A percentile compares a stretch with the other conserved stretches of the same genome.
These are phyloP conservation scores for Psilocybe azurescens DNA, from an alignment of 768 basidiomycete species.

Conservation along the genomic window DNA sequence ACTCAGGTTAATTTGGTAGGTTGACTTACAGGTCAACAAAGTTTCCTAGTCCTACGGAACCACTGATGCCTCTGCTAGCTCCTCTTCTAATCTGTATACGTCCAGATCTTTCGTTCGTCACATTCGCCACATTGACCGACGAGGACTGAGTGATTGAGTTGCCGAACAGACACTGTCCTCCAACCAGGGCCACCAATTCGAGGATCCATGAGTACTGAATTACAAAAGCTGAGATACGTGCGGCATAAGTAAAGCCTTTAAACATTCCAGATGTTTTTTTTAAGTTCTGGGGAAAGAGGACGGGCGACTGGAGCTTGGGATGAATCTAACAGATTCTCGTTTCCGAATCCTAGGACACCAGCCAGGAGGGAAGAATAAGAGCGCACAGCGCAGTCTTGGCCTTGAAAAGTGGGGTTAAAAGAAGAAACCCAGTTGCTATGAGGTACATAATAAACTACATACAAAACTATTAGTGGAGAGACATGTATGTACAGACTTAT, in stretches of 20 bases:
- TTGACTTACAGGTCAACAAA: constrained; percentile 39
- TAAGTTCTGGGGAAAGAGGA: neutral
- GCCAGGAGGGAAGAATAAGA: constrained; percentile 3
- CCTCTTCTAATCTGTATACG: constrained; percentile 19
- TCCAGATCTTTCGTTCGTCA: neutral
- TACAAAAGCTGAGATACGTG: neutral
- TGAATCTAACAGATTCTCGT: neutral
- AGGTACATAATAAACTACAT: neutral
- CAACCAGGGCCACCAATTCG: constrained; percentile 17
- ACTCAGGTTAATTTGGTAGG: neutral
- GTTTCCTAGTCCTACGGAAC: constrained; percentile 40
- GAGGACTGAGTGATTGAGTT: neutral
- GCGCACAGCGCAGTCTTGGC: neutral
- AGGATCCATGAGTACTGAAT: neutral
- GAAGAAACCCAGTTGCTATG: constrained; percentile 6
- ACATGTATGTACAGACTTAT: neutral
- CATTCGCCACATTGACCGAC: neutral
- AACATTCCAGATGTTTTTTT: constrained; percentile 6
- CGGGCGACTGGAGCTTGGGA: neutral
- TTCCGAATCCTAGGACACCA: constrained; percentile 7
- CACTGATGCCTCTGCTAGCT: constrained; percentile 30
- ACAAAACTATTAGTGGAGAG: neutral
- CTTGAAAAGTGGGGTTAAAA: neutral
- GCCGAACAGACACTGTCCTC: constrained; percentile 18
- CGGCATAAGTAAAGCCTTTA: constrained; percentile 4